Conservation (phyloP, 164 flowering plant species). For the Umbellularia californica region DNA sequence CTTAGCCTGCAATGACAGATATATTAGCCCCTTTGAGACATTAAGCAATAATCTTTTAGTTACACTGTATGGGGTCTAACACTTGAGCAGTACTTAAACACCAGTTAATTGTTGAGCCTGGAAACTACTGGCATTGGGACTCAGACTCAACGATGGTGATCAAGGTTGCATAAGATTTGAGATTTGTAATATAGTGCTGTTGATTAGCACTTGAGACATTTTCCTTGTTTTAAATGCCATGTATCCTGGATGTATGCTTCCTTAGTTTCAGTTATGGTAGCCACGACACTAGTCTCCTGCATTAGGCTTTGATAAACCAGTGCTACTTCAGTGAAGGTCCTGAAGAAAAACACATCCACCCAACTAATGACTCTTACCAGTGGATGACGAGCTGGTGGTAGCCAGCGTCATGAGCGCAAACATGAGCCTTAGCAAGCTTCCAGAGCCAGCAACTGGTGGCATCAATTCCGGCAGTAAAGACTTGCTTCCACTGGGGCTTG, state of each 20-base stretch:
- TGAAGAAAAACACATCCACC: no score
- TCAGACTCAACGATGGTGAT: no score
- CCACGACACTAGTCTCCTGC: no score
- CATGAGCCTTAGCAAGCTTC: conserved; percentile 44
- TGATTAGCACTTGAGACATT: no score
- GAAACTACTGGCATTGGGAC: background rate
- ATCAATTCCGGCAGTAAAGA: conserved; percentile 19
- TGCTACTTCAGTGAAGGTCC: no score
- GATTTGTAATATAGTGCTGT: no score
- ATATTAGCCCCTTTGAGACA: background rate
- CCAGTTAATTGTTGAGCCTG: background rate
- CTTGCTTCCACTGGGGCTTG: conserved; percentile 22
- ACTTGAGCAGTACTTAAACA: background rate
- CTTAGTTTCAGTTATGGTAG: no score
- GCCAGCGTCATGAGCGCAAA: conserved; percentile 33
- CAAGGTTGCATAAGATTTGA: no score
- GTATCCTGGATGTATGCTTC: no score
- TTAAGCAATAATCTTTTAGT: background rate
- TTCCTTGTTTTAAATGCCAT: no score
- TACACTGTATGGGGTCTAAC: background rate
- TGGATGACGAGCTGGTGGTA: conserved; percentile 32
- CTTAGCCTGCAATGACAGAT: conserved; percentile 21
- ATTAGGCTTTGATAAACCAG: no score
- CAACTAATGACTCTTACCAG: conserved; percentile 22
- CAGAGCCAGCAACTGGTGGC: conserved; percentile 34